Evolutionary conservation across 129 eudicot species (phyloP), one percentile per base, ranked within the genome.

Genomic region (Dittrichia graveolens): DNA sequence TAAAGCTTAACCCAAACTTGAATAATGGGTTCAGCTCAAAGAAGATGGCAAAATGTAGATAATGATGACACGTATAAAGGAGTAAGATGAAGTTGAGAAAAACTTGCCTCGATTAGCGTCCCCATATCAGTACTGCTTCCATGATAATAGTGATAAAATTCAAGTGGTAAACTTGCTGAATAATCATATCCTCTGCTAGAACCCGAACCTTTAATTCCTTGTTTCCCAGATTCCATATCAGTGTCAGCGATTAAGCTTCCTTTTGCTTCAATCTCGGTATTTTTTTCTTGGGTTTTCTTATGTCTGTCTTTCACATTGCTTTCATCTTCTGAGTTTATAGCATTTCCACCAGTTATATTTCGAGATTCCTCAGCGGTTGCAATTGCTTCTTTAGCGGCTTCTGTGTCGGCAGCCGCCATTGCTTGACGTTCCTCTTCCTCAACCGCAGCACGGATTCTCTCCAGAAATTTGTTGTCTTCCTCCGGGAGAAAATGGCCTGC

Each of bases 381-480:
- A 82, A 89, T 93, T 59, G 98, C 98, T 49, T 86, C 96, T 82
- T 90, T 90, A 68, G 98, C 96, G 40, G 97, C 88, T 76, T 65
- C 86, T 44, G 95, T 91, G 78, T 84, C 93, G 14, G 98, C 96
- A 70, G 95, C 97, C 61, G 88, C 95, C 85, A 70, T 61, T 55
- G 90, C 91, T 75, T 84, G 93, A 15, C 92, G 95, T 74, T 94
- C 98, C 82, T 94, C 98, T 79, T 86, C 98, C 83, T 94, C 98
- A 79, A 90, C 96, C 15, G 97, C 98, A 74, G 89, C 96, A 74
- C 93, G 89, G 68, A 94, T 91, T 84, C 81, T 85, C 69, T 94
- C 98, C 49, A 94, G 91, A 82, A 94, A 94, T 61, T 90, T 94
- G 83, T 94, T 85, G 72, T 94, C 98, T 69, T 94, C 98, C 49